These are phyloP conservation scores for Ceratocystiopsis brevicomis DNA, from an alignment of 2,329 filamentous ascomycete genomes.

Conservation along the genomic window DNA sequence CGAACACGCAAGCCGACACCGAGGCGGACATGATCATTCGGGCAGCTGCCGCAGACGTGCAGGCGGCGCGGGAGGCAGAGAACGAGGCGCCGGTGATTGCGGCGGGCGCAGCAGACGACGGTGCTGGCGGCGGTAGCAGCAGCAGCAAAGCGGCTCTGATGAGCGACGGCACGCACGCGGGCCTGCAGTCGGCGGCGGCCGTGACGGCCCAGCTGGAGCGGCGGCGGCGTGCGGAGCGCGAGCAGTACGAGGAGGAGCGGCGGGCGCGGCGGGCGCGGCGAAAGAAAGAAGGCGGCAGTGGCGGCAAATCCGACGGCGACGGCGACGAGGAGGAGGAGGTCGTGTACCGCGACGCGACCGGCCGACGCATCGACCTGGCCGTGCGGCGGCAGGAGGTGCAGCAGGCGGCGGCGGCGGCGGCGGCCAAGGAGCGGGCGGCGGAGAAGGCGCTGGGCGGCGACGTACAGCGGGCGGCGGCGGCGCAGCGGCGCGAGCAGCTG, in stretches of 20 bases:
- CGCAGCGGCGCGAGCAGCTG: conserved; percentile 45
- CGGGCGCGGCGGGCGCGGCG: conserved; percentile 15
- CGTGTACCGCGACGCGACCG: conserved; percentile 87
- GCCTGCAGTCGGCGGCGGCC: conserved; percentile 65
- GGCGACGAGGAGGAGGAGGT: conserved; percentile 45
- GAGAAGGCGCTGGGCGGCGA: conserved; percentile 63
- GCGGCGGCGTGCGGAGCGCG: conserved; percentile 23
- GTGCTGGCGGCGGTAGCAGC: conserved; percentile 8
- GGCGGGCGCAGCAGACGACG: conserved; percentile 24
- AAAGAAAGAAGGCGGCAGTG: conserved; percentile 34
- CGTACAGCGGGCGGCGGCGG: conserved; percentile 55
- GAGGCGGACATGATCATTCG: conserved; percentile 66
- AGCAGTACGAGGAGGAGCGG: conserved; percentile 15
- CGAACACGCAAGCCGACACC: conserved; percentile 24
- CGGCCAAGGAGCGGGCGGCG: conserved; percentile 49
- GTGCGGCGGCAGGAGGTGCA: conserved; percentile 79
- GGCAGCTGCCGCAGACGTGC: conserved; percentile 48
- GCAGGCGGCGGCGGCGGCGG: conserved; percentile 42
- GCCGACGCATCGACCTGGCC: conserved; percentile 78
- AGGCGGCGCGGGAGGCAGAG: conserved; percentile 27
- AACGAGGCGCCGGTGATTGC: conserved; percentile 32
- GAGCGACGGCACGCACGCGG: conserved; percentile 74
- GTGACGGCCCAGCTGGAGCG: conserved; percentile 51
- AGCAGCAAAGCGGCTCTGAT: conserved; percentile 34
- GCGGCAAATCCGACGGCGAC: conserved; percentile 13